These are phyloP conservation scores for Grigorovia humatica DNA, from an alignment of 805 yeast species.

Conservation along the genomic window DNA sequence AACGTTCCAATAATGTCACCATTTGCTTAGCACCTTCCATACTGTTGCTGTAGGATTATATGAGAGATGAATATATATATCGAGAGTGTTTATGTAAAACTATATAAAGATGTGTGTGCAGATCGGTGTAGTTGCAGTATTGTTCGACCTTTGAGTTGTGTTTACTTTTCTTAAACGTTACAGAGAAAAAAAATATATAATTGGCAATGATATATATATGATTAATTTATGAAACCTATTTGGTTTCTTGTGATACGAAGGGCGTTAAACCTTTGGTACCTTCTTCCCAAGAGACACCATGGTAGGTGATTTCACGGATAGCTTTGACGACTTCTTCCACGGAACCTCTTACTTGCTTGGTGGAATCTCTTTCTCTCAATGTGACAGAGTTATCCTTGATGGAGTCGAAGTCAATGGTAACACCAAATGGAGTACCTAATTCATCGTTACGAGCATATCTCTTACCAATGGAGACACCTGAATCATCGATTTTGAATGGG, in stretches of 20 bases:
- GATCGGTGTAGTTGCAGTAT: background rate
- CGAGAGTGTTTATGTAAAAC: background rate
- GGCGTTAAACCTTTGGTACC: constrained; percentile 65
- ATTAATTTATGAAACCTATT: background rate
- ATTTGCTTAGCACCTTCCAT: constrained; percentile 48
- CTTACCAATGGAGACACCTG: constrained; percentile 95
- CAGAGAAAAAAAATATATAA: background rate
- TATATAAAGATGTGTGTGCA: background rate
- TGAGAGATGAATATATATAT: no score
- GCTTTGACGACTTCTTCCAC: constrained; percentile 64
- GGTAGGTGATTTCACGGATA: constrained; percentile 63
- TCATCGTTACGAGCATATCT: constrained; percentile 98
- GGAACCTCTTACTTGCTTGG: constrained; percentile 92
- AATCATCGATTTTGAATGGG: constrained; percentile 93
- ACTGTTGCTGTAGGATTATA: no score
- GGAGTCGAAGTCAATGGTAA: constrained; percentile 92
- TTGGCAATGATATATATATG: background rate
- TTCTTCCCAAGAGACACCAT: constrained; percentile 71
- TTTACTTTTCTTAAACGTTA: background rate
- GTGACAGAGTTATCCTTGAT: constrained; percentile 82
- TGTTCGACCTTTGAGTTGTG: background rate
- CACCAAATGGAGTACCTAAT: constrained; percentile 97
- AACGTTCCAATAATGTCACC: constrained; percentile 44
- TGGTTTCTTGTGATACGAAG: constrained; percentile 51
- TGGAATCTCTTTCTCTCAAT: constrained; percentile 93